phyloP scores from a whole-genome alignment of 2,329 filamentous ascomycete species.

The Fusarium concolor region DNA sequence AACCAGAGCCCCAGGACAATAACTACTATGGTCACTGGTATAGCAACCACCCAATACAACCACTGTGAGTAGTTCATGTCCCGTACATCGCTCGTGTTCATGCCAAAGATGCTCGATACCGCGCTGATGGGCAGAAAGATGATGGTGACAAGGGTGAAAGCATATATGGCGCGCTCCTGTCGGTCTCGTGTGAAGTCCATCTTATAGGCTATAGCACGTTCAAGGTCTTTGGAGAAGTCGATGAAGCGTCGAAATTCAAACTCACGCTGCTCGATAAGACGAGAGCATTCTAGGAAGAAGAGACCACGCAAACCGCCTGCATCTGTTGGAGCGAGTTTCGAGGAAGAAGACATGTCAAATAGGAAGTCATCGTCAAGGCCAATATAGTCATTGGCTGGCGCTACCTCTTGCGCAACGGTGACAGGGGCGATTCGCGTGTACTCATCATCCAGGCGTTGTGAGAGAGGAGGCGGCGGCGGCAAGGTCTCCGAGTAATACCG shows the following conservation, averaged over 20 bases:
- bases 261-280: conserved; percentile 53
- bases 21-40: conserved; percentile 59
- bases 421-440: conserved; percentile 7
- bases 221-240: conserved; percentile 49
- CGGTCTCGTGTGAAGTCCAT: conserved; percentile 57
- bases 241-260: conserved; percentile 49
- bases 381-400: conserved; percentile 38
- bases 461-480: conserved; percentile 4
- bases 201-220: conserved; percentile 50
- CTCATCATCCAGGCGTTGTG: conserved; percentile 19
- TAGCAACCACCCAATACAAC: conserved; percentile 62
- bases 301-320: conserved; percentile 54
- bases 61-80: conserved; percentile 62
- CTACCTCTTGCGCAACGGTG: conserved; percentile 1
- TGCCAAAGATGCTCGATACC: conserved; percentile 63
- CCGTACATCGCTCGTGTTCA: conserved; percentile 64
- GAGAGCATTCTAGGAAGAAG: conserved; percentile 54
- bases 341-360: conserved; percentile 46
- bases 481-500: conserved; percentile 10
- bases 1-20: conserved; percentile 56
- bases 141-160: conserved; percentile 63
- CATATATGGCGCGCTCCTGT: conserved; percentile 61
- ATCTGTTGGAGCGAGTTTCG: conserved; percentile 53
- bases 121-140: conserved; percentile 61
- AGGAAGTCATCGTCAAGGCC: conserved; percentile 42